phyloP scores from a whole-genome alignment of 169 alveolate genomes.

The Plasmodium inui region DNA sequence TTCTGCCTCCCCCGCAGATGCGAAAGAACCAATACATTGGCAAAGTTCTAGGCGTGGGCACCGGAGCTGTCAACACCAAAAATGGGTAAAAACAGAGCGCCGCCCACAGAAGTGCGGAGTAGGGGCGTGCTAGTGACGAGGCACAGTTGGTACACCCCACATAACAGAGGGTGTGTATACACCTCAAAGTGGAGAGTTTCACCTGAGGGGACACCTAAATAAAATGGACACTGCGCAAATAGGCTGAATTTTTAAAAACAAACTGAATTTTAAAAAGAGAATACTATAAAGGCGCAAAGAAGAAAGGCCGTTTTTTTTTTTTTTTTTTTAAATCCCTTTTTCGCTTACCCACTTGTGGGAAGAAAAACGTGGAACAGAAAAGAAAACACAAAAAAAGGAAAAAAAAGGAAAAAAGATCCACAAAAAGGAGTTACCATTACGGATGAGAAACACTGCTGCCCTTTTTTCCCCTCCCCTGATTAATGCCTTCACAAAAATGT shows the following conservation, averaged over 20 bases:
- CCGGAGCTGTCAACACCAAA: constrained; percentile 60
- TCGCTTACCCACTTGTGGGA: neutral
- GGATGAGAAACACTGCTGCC: neutral
- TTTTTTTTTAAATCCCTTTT: constrained; percentile 20
- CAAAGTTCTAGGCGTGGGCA: constrained; percentile 61
- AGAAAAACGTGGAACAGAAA: constrained; percentile 24
- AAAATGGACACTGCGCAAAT: constrained; percentile 12
- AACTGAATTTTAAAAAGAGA: constrained; percentile 68
- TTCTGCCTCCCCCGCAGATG: neutral
- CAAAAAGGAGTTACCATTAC: neutral
- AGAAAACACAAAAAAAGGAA: constrained; percentile 19
- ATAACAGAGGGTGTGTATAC: neutral
- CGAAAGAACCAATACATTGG: constrained; percentile 65
- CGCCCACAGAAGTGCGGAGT: neutral
- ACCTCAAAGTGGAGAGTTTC: neutral
- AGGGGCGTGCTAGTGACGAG: neutral
- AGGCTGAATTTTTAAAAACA: constrained; percentile 75
- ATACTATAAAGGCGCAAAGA: constrained; percentile 54
- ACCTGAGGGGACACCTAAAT: neutral
- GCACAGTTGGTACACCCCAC: neutral
- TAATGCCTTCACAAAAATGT: neutral
- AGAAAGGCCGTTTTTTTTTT: constrained; percentile 27
- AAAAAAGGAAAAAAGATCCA: neutral
- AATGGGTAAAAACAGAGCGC: constrained; percentile 39
- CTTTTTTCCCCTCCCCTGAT: neutral